Percentiles rank a stretch among this genome's conserved stretches.
Conservation (phyloP, 2,329 filamentous ascomycete genomes). For the Phialemoniopsis sp. region DNA sequence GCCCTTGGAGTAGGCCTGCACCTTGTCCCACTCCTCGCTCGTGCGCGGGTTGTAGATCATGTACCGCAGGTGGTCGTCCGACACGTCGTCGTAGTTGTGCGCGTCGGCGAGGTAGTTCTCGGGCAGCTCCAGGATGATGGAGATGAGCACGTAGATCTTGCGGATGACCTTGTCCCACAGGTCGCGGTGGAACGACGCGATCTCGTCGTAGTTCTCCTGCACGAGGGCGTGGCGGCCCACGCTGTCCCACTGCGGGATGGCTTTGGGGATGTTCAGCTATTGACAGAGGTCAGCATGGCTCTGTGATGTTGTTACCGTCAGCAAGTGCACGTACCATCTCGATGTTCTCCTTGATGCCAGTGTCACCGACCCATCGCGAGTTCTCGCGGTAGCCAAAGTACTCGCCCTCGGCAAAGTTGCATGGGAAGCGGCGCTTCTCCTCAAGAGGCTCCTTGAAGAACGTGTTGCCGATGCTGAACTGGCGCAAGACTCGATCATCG, state of each 20-base stretch:
- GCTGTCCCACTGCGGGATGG: no score
- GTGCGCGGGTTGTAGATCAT: conserved; percentile 44
- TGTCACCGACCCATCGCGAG: conserved; percentile 25
- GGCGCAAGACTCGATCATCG: conserved; percentile 28
- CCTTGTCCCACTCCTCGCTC: conserved; percentile 27
- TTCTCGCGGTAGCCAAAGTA: conserved; percentile 42
- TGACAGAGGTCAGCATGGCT: no score
- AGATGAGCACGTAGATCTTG: conserved; percentile 11
- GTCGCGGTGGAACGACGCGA: conserved; percentile 33
- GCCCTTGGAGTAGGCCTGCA: conserved; percentile 8
- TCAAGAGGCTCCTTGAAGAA: conserved; percentile 43
- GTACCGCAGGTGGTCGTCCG: conserved; percentile 50
- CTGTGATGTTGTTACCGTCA: no score
- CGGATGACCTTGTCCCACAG: conserved; percentile 18
- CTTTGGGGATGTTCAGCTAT: conserved; percentile 42
- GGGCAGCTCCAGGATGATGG: conserved; percentile 46
- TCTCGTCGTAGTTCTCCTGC: conserved; percentile 34
- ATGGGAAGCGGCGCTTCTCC: conserved; percentile 23
- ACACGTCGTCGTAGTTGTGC: conserved; percentile 44
- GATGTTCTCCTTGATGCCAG: conserved; percentile 40
- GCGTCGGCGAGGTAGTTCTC: conserved; percentile 45
- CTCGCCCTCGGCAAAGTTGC: conserved; percentile 19
- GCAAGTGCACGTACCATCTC: conserved; percentile 34
- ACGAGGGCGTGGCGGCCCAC: conserved; percentile 22
- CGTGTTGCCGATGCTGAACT: conserved; percentile 45